These are phyloP conservation scores for Rhodosporidiobolus odoratus DNA, from an alignment of 768 basidiomycete genomes.

Conservation along the genomic window DNA sequence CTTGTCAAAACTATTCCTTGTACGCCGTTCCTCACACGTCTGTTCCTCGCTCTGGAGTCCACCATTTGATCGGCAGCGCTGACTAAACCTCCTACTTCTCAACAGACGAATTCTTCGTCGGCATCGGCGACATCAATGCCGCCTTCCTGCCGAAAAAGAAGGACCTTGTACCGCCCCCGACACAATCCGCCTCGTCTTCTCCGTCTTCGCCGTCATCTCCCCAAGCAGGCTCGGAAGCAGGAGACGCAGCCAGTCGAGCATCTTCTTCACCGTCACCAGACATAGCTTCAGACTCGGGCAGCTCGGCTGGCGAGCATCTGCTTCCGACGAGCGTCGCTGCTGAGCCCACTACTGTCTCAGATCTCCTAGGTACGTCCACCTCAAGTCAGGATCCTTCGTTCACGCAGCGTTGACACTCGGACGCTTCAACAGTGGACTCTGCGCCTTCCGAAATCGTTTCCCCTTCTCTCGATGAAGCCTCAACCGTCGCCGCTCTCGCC, in stretches of 20 bases:
- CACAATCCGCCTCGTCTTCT: background rate
- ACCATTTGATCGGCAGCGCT: background rate
- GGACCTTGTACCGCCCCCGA: slow-evolving; percentile 43
- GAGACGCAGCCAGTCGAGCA: slow-evolving; percentile 17
- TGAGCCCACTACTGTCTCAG: slow-evolving; percentile 12
- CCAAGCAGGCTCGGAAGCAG: slow-evolving; percentile 1
- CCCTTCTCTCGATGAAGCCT: slow-evolving; percentile 27
- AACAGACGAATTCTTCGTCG: slow-evolving; percentile 92
- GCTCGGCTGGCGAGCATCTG: background rate
- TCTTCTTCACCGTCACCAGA: slow-evolving; percentile 28
- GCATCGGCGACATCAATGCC: slow-evolving; percentile 97
- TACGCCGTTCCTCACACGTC: slow-evolving; percentile 48
- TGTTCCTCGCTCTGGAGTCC: background rate
- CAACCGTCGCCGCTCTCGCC: slow-evolving; percentile 12
- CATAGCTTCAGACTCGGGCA: background rate
- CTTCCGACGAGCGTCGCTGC: background rate
- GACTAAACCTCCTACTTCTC: background rate
- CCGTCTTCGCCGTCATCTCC: background rate
- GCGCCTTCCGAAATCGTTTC: slow-evolving; percentile 15
- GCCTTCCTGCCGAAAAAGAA: slow-evolving; percentile 73
- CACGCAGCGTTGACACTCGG: background rate
- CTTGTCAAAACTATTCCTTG: slow-evolving; percentile 95
- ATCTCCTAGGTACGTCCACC: slow-evolving; percentile 17
- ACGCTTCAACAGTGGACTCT: slow-evolving; percentile 9
- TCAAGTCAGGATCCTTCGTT: background rate